Base-by-base conservation (phyloP, 108 stramenopile species). In the Aurantiochytrium sp. region DNA sequence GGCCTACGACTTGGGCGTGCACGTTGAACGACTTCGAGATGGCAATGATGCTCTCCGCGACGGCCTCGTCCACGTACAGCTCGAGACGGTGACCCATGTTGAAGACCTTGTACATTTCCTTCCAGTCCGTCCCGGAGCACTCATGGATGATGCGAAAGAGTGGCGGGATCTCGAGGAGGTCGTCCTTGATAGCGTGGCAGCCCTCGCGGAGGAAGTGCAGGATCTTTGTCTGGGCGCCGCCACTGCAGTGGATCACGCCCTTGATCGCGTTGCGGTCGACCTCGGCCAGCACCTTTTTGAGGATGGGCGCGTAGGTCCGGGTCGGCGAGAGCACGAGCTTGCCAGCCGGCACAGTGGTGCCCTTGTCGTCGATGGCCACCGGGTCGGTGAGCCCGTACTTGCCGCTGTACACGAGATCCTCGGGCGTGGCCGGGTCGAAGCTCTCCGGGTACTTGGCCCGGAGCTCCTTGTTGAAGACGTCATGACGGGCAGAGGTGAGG, bases 321-420 rank as follows among this genome's bases (percentile, higher is more conserved):
- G 87, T 87, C 6, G 87, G 65, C 37, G 65, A 68, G 24, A 87
- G 87, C 27, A 87, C 87, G 37, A 87, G 87, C 87, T 87, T 87
- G n/a, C 87, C 87, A 4, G 87, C 87, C 4, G 42, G 27, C 68
- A 87, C 37, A 21, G 87, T 65, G 27, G 59, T 37, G 21, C 87
- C 87, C 6, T 17, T 37, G 19, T 81, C 73, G 30, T 81, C 73
- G 45, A 81, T 81, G n/a, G 2, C 30, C 37, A 87, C 87, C 2
- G 87, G 68, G 31, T 87, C 87, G 3, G 68, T 68, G 41, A 87
- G 68, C 15, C 37, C 37, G 36, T 68, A 50, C 30, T 37, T 87
- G 39, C 87, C 87, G 41, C 27, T 50, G 87, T 87, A 87, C 4
- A 87, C 87, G 42, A 87, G 68, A 68, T 65, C 59, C n/a, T 65